Percentiles rank a stretch among this genome's conserved stretches.
These are phyloP conservation scores for Nicotiana attenuata DNA, from an alignment of 257 asterid genomes.

Conservation along the genomic window DNA sequence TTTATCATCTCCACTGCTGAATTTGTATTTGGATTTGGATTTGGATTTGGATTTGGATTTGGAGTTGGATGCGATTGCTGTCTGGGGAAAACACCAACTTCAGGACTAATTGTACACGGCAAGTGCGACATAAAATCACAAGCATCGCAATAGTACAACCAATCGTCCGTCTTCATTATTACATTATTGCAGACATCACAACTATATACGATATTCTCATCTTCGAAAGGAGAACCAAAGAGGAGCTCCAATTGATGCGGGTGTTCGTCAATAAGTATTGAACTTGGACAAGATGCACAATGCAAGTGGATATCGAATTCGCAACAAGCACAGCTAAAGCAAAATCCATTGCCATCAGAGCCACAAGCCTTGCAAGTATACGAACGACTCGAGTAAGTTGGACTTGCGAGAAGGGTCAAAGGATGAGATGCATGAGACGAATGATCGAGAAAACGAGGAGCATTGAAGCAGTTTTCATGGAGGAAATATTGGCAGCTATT, in stretches of 20 bases:
- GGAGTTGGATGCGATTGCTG: background rate
- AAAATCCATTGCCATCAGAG: conserved; percentile 15
- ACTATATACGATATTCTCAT: background rate
- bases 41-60: background rate
- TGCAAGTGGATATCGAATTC: conserved; percentile 27
- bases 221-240: conserved; percentile 13
- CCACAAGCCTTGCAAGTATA: conserved; percentile 27
- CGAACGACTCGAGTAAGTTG: conserved; percentile 14
- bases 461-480: conserved; percentile 23
- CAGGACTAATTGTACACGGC: background rate
- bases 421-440: conserved; percentile 25
- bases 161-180: background rate
- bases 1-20: background rate
- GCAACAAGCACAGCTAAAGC: conserved; percentile 28
- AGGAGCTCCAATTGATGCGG: conserved; percentile 17
- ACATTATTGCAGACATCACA: conserved; percentile 18
- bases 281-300: conserved; percentile 14
- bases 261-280: conserved; percentile 9
- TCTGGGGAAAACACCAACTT: background rate
- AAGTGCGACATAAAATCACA: conserved; percentile 30
- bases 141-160: conserved; percentile 22
- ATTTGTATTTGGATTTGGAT: background rate
- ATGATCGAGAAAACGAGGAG: conserved; percentile 31
- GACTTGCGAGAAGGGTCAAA: conserved; percentile 27
- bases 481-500: conserved; percentile 23